A percentile compares a stretch with the other conserved stretches of the same genome.
phyloP scores from a whole-genome alignment of 2,329 filamentous ascomycete genomes.

The Apiospora pterosperma region DNA sequence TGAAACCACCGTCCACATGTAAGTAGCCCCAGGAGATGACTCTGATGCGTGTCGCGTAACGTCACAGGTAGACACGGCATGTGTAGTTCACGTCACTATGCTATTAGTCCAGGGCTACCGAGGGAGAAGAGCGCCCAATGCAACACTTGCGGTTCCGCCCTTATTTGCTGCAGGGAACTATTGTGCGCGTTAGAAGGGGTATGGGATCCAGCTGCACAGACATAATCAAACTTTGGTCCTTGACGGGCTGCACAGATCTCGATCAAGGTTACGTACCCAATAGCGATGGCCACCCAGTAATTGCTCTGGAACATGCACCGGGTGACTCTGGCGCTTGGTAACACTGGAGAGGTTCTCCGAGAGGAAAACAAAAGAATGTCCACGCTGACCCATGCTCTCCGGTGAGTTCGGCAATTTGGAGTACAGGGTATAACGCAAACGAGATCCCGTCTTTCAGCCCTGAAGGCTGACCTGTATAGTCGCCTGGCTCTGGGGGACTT shows the following conservation, averaged over 20 bases:
- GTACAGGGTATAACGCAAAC: not conserved
- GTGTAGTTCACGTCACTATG: not conserved
- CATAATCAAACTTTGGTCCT: not conserved
- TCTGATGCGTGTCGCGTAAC: not conserved
- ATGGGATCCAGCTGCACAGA: not conserved
- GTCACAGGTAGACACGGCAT: not conserved
- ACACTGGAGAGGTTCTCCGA: not conserved
- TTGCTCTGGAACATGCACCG: not conserved
- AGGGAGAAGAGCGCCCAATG: not conserved
- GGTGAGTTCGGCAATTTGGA: no score
- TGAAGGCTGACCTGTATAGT: not conserved
- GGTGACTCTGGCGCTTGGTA: not conserved
- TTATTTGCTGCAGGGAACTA: not conserved
- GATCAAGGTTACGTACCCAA: not conserved
- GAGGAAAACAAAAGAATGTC: not conserved
- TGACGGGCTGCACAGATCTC: not conserved
- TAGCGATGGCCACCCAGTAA: not conserved
- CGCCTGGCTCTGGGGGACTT: not conserved
- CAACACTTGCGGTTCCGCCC: not conserved
- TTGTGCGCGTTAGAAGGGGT: not conserved
- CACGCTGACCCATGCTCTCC: not conserved
- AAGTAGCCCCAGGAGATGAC: not conserved
- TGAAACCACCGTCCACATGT: not conserved
- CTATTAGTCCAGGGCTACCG: not conserved
- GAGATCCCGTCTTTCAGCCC: not conserved